A percentile compares a stretch with the other conserved stretches of the same genome.
phyloP scores from a whole-genome alignment of 1,284 basidiomycete genomes.

The Omphalotus olearius region DNA sequence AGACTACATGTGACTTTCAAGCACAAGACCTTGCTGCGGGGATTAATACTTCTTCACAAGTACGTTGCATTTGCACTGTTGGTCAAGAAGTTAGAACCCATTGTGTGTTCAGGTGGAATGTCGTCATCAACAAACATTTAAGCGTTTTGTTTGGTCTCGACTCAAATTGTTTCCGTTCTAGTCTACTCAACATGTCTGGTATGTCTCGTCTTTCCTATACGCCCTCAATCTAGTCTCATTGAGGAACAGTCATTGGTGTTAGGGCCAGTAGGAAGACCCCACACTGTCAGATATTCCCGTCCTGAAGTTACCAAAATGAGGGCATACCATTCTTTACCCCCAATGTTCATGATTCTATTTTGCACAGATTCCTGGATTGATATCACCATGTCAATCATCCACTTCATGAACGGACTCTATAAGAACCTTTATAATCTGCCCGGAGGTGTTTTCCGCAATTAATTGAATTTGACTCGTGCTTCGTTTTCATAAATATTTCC shows the following conservation, averaged over 20 bases:
- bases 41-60: conserved; percentile 25
- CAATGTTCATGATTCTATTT: conserved; percentile 2
- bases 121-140: conserved; percentile 54
- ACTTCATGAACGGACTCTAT: conserved; percentile 85
- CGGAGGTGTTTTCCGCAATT: not conserved
- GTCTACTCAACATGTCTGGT: conserved; percentile 73
- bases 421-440: conserved; percentile 23
- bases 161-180: conserved; percentile 22
- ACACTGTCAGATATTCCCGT: conserved; percentile 71
- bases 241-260: not conserved
- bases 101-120: conserved; percentile 72
- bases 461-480: not conserved
- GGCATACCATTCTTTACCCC: not conserved
- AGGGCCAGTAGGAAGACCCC: conserved; percentile 62
- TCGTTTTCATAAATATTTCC: conserved; percentile 1
- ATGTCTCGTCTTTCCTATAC: not conserved
- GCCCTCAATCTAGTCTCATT: not conserved
- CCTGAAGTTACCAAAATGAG: conserved; percentile 74
- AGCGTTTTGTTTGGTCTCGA: not conserved
- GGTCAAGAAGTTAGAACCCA: conserved; percentile 34
- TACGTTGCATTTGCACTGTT: conserved; percentile 56
- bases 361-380: conserved; percentile 59
- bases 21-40: too few relatives aligned
- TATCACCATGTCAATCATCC: conserved; percentile 64
- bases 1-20: too few relatives aligned